Conservation (phyloP, 805 yeast species). For the Candida nanaspora region DNA sequence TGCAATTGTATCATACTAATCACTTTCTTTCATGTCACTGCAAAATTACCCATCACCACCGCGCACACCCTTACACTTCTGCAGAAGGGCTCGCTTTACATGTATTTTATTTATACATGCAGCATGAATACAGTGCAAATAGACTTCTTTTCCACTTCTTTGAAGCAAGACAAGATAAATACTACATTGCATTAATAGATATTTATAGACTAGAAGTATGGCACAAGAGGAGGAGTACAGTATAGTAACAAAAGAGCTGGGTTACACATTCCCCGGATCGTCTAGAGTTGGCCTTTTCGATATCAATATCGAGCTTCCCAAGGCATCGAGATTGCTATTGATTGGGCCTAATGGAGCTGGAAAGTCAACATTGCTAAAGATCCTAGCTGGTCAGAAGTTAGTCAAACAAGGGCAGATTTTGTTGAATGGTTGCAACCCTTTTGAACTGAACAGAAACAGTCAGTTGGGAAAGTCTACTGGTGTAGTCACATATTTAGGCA, state of each 20-base stretch:
- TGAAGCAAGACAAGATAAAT: no score
- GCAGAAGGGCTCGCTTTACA: no score
- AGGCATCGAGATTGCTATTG: constrained; percentile 69
- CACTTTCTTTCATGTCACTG: no score
- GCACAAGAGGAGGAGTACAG: constrained; percentile 30
- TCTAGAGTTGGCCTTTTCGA: constrained; percentile 61
- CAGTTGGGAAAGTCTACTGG: constrained; percentile 9
- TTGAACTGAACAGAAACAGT: constrained; percentile 28
- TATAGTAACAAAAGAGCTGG: constrained; percentile 55
- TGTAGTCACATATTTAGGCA: constrained; percentile 71
- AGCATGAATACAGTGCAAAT: no score
- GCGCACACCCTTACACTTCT: no score
- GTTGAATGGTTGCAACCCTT: constrained; percentile 87
- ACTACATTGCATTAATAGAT: no score
- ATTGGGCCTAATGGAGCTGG: constrained; percentile 98
- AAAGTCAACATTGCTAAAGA: constrained; percentile 77
- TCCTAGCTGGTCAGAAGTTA: constrained; percentile 87
- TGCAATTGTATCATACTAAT: no score
- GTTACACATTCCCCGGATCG: constrained; percentile 59
- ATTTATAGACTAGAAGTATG: no score
- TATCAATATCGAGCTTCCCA: constrained; percentile 52
- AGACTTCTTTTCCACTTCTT: no score
- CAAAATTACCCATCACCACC: no score
- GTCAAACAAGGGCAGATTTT: constrained; percentile 62
- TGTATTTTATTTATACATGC: no score